A percentile compares a stretch with the other conserved stretches of the same genome.
Evolutionary conservation across 179 eudicot species (phyloP).

Genomic region (Corrigiola litoralis): DNA sequence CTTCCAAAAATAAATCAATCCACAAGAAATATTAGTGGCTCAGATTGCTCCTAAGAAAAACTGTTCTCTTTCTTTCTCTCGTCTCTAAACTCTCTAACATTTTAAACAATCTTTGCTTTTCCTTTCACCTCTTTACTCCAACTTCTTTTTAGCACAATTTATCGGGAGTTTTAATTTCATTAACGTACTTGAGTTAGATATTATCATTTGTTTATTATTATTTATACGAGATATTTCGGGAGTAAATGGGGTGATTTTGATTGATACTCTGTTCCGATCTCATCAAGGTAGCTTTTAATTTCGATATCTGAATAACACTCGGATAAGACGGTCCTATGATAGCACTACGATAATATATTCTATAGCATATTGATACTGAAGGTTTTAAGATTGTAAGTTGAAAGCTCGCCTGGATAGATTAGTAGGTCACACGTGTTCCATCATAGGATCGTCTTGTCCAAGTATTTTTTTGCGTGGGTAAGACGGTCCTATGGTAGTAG

Average conservation of each 20-base stretch:
- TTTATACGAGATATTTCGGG: neutral
- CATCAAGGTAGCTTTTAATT: constrained; percentile 18
- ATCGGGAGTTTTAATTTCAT: neutral
- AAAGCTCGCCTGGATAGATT: too few species aligned
- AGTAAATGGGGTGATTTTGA: constrained; percentile 30
- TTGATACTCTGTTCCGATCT: constrained; percentile 2
- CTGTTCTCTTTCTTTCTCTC: neutral
- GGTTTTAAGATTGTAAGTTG: too few species aligned
- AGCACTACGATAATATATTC: too few species aligned
- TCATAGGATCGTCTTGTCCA: too few species aligned
- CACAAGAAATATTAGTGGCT: constrained; percentile 52
- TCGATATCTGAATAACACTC: too few species aligned
- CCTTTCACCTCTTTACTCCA: neutral
- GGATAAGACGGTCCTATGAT: too few species aligned
- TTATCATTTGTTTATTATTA: neutral
- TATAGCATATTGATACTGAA: too few species aligned
- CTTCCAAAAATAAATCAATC: constrained; percentile 9
- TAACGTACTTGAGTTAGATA: neutral
- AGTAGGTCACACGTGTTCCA: too few species aligned
- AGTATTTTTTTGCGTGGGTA: too few species aligned
- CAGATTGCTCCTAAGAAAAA: constrained; percentile 28
- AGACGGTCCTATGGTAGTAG: too few species aligned
- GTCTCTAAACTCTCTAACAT: neutral
- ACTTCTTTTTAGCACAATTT: neutral
- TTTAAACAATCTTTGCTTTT: neutral